Evolutionary conservation across 202 grass and related monocot genomes (phyloP).

Genomic region (Elaeis oleifera): DNA sequence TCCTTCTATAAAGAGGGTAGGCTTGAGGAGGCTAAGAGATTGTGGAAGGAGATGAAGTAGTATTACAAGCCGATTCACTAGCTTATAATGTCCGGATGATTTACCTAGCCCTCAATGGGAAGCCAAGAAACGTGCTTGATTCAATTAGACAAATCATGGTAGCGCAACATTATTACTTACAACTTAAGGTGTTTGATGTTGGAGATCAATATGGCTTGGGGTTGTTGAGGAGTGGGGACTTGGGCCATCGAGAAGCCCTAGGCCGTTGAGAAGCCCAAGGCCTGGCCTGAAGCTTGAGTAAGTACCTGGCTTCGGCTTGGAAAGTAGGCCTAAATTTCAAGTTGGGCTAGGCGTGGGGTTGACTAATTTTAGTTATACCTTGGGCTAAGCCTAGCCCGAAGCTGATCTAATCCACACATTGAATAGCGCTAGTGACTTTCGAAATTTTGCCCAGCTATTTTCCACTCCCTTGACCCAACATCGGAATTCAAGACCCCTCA

Average conservation of each 20-base stretch:
- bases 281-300: slow-evolving; percentile 3
- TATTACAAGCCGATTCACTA: slow-evolving; percentile 29
- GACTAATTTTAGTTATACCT: neutral
- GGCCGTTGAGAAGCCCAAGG: too few species aligned
- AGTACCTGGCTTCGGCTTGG: slow-evolving; percentile 34
- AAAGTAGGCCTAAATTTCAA: slow-evolving; percentile 11
- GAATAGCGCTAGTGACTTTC: too few species aligned
- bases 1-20: slow-evolving; percentile 40
- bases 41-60: slow-evolving; percentile 66
- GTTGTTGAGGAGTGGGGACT: too few species aligned
- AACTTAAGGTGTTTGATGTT: slow-evolving; percentile 28
- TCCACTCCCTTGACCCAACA: too few species aligned
- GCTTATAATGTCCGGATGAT: slow-evolving; percentile 53
- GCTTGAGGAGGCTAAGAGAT: slow-evolving; percentile 24
- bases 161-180: slow-evolving; percentile 45
- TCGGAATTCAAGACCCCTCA: too few species aligned
- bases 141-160: slow-evolving; percentile 50
- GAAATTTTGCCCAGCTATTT: too few species aligned
- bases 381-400: slow-evolving; percentile 1
- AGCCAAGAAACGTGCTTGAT: slow-evolving; percentile 29
- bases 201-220: too few species aligned
- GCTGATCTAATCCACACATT: too few species aligned
- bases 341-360: slow-evolving; percentile 32
- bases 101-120: slow-evolving; percentile 16
- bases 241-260: too few species aligned